Evolutionary conservation across 2,329 filamentous ascomycete genomes (phyloP).

Genomic region (Whalleya microplaca): DNA sequence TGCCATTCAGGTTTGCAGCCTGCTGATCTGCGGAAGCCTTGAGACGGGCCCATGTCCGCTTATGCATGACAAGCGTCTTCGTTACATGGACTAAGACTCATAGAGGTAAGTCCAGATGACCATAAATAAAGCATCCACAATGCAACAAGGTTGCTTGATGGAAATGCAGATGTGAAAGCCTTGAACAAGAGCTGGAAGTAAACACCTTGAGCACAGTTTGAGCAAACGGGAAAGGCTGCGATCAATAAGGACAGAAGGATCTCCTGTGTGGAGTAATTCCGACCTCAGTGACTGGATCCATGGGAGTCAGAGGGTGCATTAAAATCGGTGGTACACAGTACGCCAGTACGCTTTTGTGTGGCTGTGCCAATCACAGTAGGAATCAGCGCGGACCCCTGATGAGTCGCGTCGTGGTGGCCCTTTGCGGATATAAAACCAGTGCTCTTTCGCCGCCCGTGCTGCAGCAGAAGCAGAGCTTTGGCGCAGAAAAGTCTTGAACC

Average conservation of each 20-base stretch:
- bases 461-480: conserved; percentile 21
- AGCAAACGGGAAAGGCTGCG: not conserved
- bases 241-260: not conserved
- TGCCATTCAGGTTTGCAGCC: conserved; percentile 11
- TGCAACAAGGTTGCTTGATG: not conserved
- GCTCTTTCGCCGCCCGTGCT: conserved; percentile 33
- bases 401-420: conserved; percentile 26
- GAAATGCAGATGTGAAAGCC: not conserved
- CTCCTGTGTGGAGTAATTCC: not conserved
- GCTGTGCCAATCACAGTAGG: conserved; percentile 26
- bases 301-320: not conserved
- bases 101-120: not conserved
- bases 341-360: conserved; percentile 11
- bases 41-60: conserved; percentile 18
- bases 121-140: not conserved
- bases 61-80: conserved; percentile 14
- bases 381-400: conserved; percentile 27
- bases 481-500: conserved; percentile 23
- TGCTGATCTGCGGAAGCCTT: conserved; percentile 21
- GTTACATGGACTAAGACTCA: not conserved
- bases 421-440: conserved; percentile 37
- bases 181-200: not conserved
- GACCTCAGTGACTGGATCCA: not conserved
- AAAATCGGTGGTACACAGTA: not conserved
- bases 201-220: not conserved